Base-by-base conservation (phyloP, 208 protist genomes). In the Hexamita inflata region DNA sequence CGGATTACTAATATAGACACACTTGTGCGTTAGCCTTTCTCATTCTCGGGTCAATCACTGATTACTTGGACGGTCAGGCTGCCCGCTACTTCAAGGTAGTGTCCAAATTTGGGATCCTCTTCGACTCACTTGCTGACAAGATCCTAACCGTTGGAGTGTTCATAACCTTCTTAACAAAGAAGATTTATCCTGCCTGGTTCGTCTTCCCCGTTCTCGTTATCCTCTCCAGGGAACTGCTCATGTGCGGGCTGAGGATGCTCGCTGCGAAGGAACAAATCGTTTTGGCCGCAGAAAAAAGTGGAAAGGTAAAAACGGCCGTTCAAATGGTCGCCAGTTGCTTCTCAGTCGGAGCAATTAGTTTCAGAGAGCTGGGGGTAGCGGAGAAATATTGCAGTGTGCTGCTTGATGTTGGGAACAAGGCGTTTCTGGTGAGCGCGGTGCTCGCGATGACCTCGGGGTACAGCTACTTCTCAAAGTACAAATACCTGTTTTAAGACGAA, bases 251-350 rank as follows among this genome's bases (percentile, higher is more conserved):
- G 19, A 15, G 74, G 30, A 38, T 77, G 34, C 38, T 68, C 1
- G 74, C 74, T 30, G 61, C 74, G 13, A 39, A 9, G 1, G 2
- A 4, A 29, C 2, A 45, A 15, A 4, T 49, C 15, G 61, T 77
- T 29, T 13, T 77, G 0, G 15, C 74, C 9, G 74, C 74, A 32
- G 58, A 66, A 30, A 66, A 65, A 42, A 19, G 24, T 11, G 74
- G 74, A 2, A 77, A 77, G 39, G 30, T 77, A 28, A 77, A 77
- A 38, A 77, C 74, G 9, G 74, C 74, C 11, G 13, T 40, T n/a
- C 35, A 73, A 38, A 77, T 77, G 74, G 40, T 77, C 1, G 15
- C 59, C 29, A 77, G n/a, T n/a, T n/a, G n/a, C n/a, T n/a, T n/a
- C n/a, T n/a, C n/a, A n/a, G n/a, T n/a, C n/a, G n/a, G n/a, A n/a